A percentile compares a stretch with the other conserved stretches of the same genome.
phyloP scores from a whole-genome alignment of 139 green algal species.

The Closterium sp. region DNA sequence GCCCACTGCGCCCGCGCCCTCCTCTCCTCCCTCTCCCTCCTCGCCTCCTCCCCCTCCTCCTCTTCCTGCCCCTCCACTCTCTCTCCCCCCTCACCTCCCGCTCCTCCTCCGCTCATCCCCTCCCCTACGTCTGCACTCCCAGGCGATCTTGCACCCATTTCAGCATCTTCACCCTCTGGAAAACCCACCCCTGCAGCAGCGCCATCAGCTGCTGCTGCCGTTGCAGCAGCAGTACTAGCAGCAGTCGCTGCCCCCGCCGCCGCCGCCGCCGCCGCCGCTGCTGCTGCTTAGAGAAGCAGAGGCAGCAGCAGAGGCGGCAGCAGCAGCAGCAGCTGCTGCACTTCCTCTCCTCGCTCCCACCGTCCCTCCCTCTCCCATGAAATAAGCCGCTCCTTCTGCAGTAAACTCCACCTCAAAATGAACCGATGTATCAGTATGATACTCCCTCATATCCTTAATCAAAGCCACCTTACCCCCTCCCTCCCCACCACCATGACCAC shows the following conservation, averaged over 20 bases:
- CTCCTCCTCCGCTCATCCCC: background rate
- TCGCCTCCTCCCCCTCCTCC: too few relatives aligned
- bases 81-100: too few relatives aligned
- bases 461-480: constrained; percentile 56
- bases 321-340: background rate
- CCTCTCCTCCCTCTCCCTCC: background rate
- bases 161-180: background rate
- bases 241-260: too few relatives aligned
- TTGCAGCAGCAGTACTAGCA: background rate
- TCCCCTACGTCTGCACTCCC: background rate
- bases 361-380: background rate
- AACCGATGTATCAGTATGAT: constrained; percentile 86
- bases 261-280: constrained; percentile 51
- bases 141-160: background rate
- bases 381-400: constrained; percentile 49
- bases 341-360: constrained; percentile 48
- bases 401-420: constrained; percentile 80
- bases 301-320: constrained; percentile 29
- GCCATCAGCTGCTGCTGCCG: constrained; percentile 59
- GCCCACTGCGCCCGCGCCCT: constrained; percentile 32
- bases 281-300: too few relatives aligned
- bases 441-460: constrained; percentile 78
- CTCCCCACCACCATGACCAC: constrained; percentile 39
- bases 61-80: background rate
- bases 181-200: constrained; percentile 39